Base-by-base conservation (phyloP, 2,329 filamentous ascomycete genomes). In the Diaporthe helianthi region DNA sequence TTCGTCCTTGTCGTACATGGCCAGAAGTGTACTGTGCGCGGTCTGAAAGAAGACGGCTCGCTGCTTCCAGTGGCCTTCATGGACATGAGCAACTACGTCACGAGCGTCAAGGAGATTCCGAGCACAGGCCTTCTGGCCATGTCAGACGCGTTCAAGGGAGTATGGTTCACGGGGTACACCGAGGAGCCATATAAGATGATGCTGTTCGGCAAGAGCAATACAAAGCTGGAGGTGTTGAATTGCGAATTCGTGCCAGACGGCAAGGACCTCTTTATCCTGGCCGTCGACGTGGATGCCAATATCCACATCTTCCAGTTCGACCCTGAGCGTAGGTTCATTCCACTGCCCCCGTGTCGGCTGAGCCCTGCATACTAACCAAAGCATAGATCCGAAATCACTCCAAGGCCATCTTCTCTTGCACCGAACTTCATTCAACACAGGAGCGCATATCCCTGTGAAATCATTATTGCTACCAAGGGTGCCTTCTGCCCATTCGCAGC, bases 141-240 rank as follows among this genome's bases (percentile, higher is more conserved):
- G 81, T 92, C 93, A 0, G 96, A 99, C 81, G 93, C 92, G 0
- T 90, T 96, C 77, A 97, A 97, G 81, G 96, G 96, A 0, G 85
- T 98, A 2, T 98, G 96, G 94, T 97, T 99, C 74, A 92, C 93
- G 0, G 96, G 96, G 0, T 99, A 98, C 77, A 96, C 93, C 10
- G 95, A 99, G 81, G 96, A 98, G 76, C 96, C 96, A 0, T 99
- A 98, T 78, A 94, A 92, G 74, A 94, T 99, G 89, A 92, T 94
- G 72, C 86, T 98, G 4, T 94, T 98, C 73, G 94, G 94, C 51
- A 98, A 98, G 80, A 93, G 92, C 74, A 87, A 90, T 47, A 91
- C 92, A 24, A 88, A 88, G 52, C 84, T 98, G 74, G 92, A 96
- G 75, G 88, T 97, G 24, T 80, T 97, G 41, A 87, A 91, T 7